Percentiles rank a stretch among this genome's conserved stretches.
Conservation (phyloP, 208 protist species). For the Wallacemonas sp. region DNA sequence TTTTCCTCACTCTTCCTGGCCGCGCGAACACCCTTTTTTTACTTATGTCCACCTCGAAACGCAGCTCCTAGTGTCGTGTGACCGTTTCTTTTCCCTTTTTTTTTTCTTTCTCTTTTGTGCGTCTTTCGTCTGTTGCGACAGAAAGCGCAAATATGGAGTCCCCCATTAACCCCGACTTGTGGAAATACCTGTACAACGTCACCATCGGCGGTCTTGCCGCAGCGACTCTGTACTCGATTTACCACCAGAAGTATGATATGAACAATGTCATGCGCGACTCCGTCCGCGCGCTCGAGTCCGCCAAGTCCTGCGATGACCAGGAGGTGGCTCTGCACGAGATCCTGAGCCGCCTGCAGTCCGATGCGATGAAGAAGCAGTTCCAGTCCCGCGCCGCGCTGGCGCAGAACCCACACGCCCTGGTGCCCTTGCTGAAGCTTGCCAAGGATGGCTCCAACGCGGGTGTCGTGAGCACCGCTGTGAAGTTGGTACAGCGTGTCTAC, state of each 20-base stretch:
- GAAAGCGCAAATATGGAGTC: conserved; percentile 63
- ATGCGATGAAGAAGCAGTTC: conserved; percentile 55
- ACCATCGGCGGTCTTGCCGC: conserved; percentile 45
- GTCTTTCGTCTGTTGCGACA: neutral
- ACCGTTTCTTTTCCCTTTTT: neutral
- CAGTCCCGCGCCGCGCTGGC: conserved; percentile 50
- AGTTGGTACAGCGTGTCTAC: conserved; percentile 58
- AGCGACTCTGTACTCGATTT: conserved; percentile 69
- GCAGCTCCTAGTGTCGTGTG: no score
- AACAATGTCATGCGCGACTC: conserved; percentile 27
- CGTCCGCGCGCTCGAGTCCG: conserved; percentile 41
- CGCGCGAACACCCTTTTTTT: no score
- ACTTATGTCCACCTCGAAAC: no score
- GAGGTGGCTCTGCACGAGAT: conserved; percentile 42
- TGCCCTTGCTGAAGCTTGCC: conserved; percentile 51
- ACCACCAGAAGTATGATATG: conserved; percentile 77
- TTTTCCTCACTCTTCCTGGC: no score
- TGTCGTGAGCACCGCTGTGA: conserved; percentile 43
- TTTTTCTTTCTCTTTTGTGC: neutral
- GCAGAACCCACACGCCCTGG: conserved; percentile 40
- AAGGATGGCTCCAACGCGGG: conserved; percentile 73
- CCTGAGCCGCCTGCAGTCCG: conserved; percentile 50
- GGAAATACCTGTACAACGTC: conserved; percentile 69
- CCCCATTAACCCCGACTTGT: conserved; percentile 77
- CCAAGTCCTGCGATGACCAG: conserved; percentile 41